Evolutionary conservation across 805 yeast species (phyloP).

Genomic region (Ogataea trehalophila): DNA sequence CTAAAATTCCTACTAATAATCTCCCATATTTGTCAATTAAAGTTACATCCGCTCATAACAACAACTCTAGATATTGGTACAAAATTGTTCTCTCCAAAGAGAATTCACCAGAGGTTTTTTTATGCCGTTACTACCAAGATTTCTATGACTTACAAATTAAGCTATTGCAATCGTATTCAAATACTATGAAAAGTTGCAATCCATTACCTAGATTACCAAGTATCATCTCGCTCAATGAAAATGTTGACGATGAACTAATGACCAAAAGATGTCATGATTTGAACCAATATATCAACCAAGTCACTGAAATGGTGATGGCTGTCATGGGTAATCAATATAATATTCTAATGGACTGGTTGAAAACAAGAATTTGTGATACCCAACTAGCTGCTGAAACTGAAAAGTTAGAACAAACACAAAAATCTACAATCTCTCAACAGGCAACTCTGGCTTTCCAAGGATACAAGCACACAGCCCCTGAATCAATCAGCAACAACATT

Average conservation of each 20-base stretch:
- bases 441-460: background rate
- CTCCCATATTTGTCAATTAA: constrained; percentile 24
- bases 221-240: constrained; percentile 37
- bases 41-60: constrained; percentile 36
- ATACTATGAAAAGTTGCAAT: constrained; percentile 4
- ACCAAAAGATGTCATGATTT: constrained; percentile 36
- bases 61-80: constrained; percentile 47
- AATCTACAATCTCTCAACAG: background rate
- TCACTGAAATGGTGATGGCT: constrained; percentile 9
- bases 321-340: background rate
- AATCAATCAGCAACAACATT: constrained; percentile 22
- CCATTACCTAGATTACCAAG: constrained; percentile 41
- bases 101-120: constrained; percentile 30
- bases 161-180: constrained; percentile 19
- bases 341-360: constrained; percentile 27
- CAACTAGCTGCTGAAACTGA: constrained; percentile 9
- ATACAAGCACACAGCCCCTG: background rate
- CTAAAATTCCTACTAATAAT: background rate
- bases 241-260: constrained; percentile 26
- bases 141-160: constrained; percentile 42
- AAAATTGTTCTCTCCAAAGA: constrained; percentile 26
- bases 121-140: constrained; percentile 48
- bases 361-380: constrained; percentile 29
- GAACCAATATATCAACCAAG: constrained; percentile 34
- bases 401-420: background rate